Base-by-base conservation (phyloP, 805 yeast species). In the Candida maesae region DNA sequence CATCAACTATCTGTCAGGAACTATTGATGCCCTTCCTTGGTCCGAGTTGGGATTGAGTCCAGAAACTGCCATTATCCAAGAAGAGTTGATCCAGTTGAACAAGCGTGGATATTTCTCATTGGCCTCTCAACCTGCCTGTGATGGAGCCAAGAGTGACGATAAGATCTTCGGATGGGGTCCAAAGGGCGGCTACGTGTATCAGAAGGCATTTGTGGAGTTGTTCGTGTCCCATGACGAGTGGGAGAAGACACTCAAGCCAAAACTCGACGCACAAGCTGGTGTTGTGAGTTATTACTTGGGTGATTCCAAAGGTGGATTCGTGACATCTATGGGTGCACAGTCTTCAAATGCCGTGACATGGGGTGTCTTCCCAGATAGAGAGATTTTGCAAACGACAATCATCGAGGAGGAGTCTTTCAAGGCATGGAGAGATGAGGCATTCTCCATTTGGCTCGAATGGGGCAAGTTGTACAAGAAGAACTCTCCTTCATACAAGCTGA, bases 361-460 rank as follows among this genome's bases (percentile, higher is more conserved):
- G 99, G 99, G 98, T 47, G 95, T 85, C 3, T 91, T 93, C 72
- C 95, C 95, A 7, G 82, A 82, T 61, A 78, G 89, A 49, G 96
- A 88, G 58, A 81, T 89, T 27, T 76, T 88, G 27, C 97, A 90
- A 62, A 85, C 97, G 0, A 93, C 99, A 0, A 83, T 90, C 46
- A 81, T 93, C 42, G 96, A 90, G 58, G 84, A 79, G 52, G 96
- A 89, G 53, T 87, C 97, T 2, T 91, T 93, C 68, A 76, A 77
- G 51, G 96, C 96, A 0, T 93, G 99, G 99, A 78, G 83, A 52
- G 97, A 90, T 55, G 99, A 93, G 61, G 95, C 96, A 1, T 93
- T 88, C 63, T 73, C 78, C 42, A 84, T 93, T 45, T 86, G 97
- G 93, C 65, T 71, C 30, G 95, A 90, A 60, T 93, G 99, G 99